Base-by-base conservation (phyloP, 2,329 filamentous ascomycete species). In the Domatiomyces globalis region DNA sequence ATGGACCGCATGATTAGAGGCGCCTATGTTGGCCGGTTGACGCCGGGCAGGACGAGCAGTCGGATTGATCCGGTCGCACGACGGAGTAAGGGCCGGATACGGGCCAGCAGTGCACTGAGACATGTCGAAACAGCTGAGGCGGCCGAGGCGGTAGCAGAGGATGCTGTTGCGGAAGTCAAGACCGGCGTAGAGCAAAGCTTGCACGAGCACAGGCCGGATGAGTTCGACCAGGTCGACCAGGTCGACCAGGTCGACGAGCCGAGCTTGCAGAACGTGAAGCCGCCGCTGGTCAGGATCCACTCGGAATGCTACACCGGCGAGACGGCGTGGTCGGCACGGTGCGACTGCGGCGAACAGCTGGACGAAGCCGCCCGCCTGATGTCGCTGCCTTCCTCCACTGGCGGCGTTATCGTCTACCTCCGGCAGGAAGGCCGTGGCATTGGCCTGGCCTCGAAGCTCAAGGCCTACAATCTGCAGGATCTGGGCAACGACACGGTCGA, bases 291-390 rank as follows among this genome's bases (percentile, higher is more conserved):
- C 46, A 79, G 92, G 52, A 98, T 98, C 64, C 92, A 98, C 67
- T 94, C 87, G 2, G 92, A 98, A 69, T 98, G 92, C 71, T 98
- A 98, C 68, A 98, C 92, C 0, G 92, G 92, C 53, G 92, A 98
- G 73, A 98, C 92, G 0, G 92, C 94, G 1, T 96, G 92, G 92
- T 95, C 89, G 6, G 90, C 92, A 36, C 82, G 92, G 25, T 98
- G 92, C 71, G 92, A 98, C 70, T 98, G 92, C 66, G 92, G 92
- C 51, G 92, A 98, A 70, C 92, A 98, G 67, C 77, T 98, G 1
- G 92, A 98, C 66, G 92, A 98, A 71, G 92, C 92, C 1, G 92
- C 90, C 1, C 79, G 92, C 22, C 72, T 98, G 1, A 98, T 98
- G 92, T 84, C 85, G 15, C 72, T 88, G 25, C 82, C 74, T 0